Percentiles rank a stretch among this genome's conserved stretches.
Conservation (phyloP, 805 yeast species). For the Cephaloascus albidus region DNA sequence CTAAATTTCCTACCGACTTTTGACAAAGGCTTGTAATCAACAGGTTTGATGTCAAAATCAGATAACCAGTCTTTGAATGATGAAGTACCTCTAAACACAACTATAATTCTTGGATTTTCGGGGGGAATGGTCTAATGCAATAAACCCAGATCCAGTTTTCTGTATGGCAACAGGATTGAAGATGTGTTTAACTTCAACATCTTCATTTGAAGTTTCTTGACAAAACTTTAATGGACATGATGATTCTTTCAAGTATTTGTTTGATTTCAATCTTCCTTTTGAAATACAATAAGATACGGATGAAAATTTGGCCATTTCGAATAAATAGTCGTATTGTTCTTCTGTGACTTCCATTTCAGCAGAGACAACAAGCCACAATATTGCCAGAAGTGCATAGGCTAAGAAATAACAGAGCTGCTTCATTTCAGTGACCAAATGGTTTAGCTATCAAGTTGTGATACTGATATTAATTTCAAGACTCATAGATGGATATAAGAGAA, state of each 20-base stretch:
- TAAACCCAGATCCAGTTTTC: constrained; percentile 44
- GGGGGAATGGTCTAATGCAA: constrained; percentile 35
- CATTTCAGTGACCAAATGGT: too few relatives aligned
- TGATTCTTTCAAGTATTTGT: constrained; percentile 10
- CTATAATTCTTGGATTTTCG: constrained; percentile 24
- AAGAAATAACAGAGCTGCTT: too few relatives aligned
- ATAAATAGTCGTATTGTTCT: too few relatives aligned
- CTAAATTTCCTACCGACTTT: not conserved
- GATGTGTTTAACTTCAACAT: constrained; percentile 25
- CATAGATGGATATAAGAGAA: too few relatives aligned
- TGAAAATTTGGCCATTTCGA: constrained; percentile 18
- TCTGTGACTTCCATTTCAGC: too few relatives aligned
- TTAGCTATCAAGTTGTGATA: too few relatives aligned
- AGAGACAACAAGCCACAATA: too few relatives aligned
- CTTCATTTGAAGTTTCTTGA: constrained; percentile 4
- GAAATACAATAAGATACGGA: constrained; percentile 25
- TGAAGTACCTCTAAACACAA: constrained; percentile 58
- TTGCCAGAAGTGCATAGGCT: too few relatives aligned
- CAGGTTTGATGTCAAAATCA: constrained; percentile 42
- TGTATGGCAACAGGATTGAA: constrained; percentile 27
- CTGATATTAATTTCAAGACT: too few relatives aligned
- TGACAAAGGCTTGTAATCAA: constrained; percentile 36
- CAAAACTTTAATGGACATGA: constrained; percentile 25
- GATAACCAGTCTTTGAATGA: constrained; percentile 53
- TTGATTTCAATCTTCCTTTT: constrained; percentile 7